Evolutionary conservation across 352 stramenopile species (phyloP).

Genomic region (Elongisporangium anandrum): DNA sequence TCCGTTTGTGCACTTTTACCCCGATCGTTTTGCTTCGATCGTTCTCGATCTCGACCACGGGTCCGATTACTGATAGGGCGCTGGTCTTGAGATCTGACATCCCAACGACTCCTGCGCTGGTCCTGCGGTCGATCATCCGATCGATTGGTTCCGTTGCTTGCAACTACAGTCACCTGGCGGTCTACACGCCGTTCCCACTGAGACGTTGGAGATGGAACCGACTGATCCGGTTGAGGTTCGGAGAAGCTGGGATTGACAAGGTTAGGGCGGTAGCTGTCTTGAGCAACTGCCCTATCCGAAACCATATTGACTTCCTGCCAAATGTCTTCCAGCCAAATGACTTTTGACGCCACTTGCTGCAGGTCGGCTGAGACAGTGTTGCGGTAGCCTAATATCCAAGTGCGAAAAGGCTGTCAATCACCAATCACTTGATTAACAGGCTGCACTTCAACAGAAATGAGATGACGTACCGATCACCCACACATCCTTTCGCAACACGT

Average conservation of each 20-base stretch:
- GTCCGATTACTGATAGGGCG: background rate
- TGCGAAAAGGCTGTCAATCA: no score
- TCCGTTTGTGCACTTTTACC: background rate
- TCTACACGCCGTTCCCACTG: background rate
- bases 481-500: conserved; percentile 78
- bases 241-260: background rate
- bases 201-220: background rate
- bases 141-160: background rate
- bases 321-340: conserved; percentile 74
- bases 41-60: background rate
- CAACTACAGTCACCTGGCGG: background rate
- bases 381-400: conserved; percentile 65
- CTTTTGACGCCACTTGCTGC: conserved; percentile 67
- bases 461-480: conserved; percentile 72
- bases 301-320: conserved; percentile 40
- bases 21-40: background rate
- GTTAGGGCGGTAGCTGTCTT: background rate
- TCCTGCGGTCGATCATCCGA: background rate
- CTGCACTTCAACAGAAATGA: no score
- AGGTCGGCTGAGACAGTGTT: conserved; percentile 70
- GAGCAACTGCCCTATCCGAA: background rate
- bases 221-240: background rate
- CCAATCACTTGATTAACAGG: no score
- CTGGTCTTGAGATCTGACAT: background rate
- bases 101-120: background rate